Base-by-base conservation (phyloP, 176 grass and related monocot genomes). In the Carex parvula region DNA sequence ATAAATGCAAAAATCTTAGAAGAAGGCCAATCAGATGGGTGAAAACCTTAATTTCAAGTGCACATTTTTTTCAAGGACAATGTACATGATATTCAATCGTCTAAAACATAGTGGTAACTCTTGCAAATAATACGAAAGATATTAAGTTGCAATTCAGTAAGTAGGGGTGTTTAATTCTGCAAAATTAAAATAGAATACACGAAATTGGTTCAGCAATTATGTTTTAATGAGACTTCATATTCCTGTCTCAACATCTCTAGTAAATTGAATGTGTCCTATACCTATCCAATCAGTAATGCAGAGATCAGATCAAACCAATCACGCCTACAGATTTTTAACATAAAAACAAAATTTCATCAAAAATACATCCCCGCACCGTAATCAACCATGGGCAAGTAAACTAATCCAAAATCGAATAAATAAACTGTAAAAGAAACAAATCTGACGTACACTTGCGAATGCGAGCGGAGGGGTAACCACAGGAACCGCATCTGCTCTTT, bases 391-490 rank as follows among this genome's bases (percentile, higher is more conserved):
- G 2, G 22, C 29, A 59, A 16, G 1, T 4, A 68, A 29, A 55
- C 67, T 35, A 81, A 48, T 35, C 9, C 8, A 32, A 78, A 79
- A 13, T 74, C 2, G 50, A 70, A 15, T 15, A 14, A 76, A 37
- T 8, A 84, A 84, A 52, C 9, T 54, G 6, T 44, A 12, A 41
- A 32, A 24, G 33, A 50, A 70, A 56, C 20, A 70, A 4, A 14
- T 74, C 70, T 6, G 77, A 63, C 81, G 9, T 90, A 97, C 94
- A 97, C 89, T 97, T 97, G 90, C 94, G 94, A 84, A 97, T 97
- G 87, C 94, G 90, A 80, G 90, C 88, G 0, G 94, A 86, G 10
- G 92, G 94, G 71, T 94, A 97, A 17, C 90, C 94, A 85, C 94
- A 97, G 0, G 94, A 92, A 55, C 90, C 86, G 83, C 94, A 97